Percentiles rank a stretch among this genome's conserved stretches.
These are phyloP conservation scores for Mucor racemosus DNA, from an alignment of 371 early-diverging fungal genomes.

Conservation along the genomic window DNA sequence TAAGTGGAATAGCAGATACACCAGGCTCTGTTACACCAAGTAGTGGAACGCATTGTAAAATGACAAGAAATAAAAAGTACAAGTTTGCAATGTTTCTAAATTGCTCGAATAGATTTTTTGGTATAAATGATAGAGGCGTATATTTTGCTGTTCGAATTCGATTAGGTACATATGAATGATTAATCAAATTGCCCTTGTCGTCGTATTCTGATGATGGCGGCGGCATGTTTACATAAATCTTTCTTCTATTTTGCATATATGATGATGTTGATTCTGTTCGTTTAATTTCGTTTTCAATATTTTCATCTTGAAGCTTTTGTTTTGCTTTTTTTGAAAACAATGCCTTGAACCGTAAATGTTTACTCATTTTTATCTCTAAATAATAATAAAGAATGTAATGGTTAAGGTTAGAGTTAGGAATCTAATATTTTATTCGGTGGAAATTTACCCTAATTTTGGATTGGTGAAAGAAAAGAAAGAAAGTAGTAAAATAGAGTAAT, in stretches of 20 bases:
- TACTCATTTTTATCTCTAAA: neutral
- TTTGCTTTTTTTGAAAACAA: conserved; percentile 23
- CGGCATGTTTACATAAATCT: conserved; percentile 51
- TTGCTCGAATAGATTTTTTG: conserved; percentile 89
- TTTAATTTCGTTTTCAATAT: conserved; percentile 28
- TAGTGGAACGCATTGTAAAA: conserved; percentile 72
- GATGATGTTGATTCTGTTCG: conserved; percentile 48
- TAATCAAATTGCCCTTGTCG: conserved; percentile 32
- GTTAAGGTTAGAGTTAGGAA: neutral
- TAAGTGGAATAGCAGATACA: conserved; percentile 85
- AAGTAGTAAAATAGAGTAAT: too few relatives aligned
- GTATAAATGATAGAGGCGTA: conserved; percentile 82
- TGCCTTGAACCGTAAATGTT: conserved; percentile 20
- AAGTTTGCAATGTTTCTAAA: conserved; percentile 87
- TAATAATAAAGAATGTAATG: neutral
- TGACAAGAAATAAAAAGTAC: conserved; percentile 90
- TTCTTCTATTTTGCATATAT: conserved; percentile 46
- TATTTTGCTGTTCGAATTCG: conserved; percentile 86
- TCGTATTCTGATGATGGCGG: conserved; percentile 38
- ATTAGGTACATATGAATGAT: conserved; percentile 56
- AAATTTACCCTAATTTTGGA: neutral
- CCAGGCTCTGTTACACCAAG: conserved; percentile 81
- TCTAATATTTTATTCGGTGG: neutral
- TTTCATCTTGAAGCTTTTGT: conserved; percentile 14
- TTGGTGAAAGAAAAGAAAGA: neutral